These are phyloP conservation scores for Luvunga scandens DNA, from an alignment of 345 rosid genomes.

Conservation along the genomic window DNA sequence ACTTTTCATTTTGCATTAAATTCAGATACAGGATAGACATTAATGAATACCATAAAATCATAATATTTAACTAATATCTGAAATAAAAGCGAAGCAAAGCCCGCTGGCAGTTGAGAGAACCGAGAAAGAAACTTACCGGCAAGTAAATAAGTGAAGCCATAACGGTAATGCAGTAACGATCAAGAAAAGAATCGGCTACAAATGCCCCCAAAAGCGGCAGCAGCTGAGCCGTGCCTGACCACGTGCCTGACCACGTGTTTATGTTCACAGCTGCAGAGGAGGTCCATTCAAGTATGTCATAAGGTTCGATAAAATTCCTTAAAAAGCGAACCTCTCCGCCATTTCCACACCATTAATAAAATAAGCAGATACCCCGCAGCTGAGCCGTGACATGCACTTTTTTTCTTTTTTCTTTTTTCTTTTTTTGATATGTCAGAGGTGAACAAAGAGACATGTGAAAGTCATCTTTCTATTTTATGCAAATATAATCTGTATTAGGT, in stretches of 20 bases:
- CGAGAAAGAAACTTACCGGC: constrained; percentile 19
- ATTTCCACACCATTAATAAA: constrained; percentile 50
- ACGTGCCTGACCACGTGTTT: constrained; percentile 49
- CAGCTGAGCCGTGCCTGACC: constrained; percentile 43
- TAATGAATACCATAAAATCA: too few relatives aligned
- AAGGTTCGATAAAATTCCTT: constrained; percentile 46
- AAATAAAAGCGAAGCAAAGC: not conserved
- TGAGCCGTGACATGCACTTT: too few relatives aligned
- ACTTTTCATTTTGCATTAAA: too few relatives aligned
- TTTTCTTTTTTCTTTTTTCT: too few relatives aligned
- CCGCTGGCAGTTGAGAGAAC: too few relatives aligned
- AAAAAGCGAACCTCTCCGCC: constrained; percentile 46
- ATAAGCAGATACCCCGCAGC: constrained; percentile 47
- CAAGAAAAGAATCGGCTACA: constrained; percentile 44
- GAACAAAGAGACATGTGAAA: too few relatives aligned
- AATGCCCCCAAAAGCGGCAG: constrained; percentile 50
- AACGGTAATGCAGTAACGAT: constrained; percentile 47
- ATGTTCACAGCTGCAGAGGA: constrained; percentile 47
- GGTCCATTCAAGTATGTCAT: constrained; percentile 45
- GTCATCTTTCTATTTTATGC: too few relatives aligned
- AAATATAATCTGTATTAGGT: too few relatives aligned
- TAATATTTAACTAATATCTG: too few relatives aligned
- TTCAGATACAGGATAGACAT: too few relatives aligned
- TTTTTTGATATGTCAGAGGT: too few relatives aligned
- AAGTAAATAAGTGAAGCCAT: constrained; percentile 38